Percentiles rank a stretch among this genome's conserved stretches.
Conservation (phyloP, 208 protist genomes). For the Trypanosoma theileri region DNA sequence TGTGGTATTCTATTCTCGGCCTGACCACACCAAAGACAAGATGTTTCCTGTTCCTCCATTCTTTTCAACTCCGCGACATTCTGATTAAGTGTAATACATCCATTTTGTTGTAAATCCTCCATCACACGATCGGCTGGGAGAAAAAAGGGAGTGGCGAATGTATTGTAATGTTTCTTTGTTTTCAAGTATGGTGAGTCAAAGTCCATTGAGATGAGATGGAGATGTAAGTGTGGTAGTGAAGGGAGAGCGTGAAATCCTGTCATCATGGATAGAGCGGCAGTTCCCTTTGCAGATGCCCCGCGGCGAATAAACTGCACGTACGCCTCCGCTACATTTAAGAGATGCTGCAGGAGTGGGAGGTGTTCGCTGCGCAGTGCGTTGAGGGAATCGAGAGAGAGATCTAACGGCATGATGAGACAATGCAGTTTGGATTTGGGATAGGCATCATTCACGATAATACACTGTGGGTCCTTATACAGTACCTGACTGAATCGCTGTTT, state of each 20-base stretch:
- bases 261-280: conserved; percentile 48
- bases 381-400: conserved; percentile 58
- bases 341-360: conserved; percentile 54
- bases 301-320: conserved; percentile 59
- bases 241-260: conserved; percentile 85
- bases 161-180: conserved; percentile 90
- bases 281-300: conserved; percentile 12
- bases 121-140: conserved; percentile 61
- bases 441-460: conserved; percentile 81
- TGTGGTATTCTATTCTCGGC: conserved; percentile 51
- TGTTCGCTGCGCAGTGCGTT: conserved; percentile 51
- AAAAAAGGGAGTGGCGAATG: conserved; percentile 88
- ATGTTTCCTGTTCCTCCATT: conserved; percentile 75
- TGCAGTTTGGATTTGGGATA: conserved; percentile 87
- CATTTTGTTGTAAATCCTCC: conserved; percentile 58
- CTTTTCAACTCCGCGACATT: conserved; percentile 44
- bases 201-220: conserved; percentile 84
- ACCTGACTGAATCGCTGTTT: conserved; percentile 45
- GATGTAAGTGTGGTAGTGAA: conserved; percentile 83
- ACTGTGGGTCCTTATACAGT: conserved; percentile 75
- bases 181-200: conserved; percentile 79
- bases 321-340: conserved; percentile 48
- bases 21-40: conserved; percentile 80
- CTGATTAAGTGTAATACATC: conserved; percentile 71
- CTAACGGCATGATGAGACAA: conserved; percentile 80